Evolutionary conservation across 805 yeast genomes (phyloP), one percentile per base, ranked within the genome.

Genomic region (Wickerhamiella lipophila): DNA sequence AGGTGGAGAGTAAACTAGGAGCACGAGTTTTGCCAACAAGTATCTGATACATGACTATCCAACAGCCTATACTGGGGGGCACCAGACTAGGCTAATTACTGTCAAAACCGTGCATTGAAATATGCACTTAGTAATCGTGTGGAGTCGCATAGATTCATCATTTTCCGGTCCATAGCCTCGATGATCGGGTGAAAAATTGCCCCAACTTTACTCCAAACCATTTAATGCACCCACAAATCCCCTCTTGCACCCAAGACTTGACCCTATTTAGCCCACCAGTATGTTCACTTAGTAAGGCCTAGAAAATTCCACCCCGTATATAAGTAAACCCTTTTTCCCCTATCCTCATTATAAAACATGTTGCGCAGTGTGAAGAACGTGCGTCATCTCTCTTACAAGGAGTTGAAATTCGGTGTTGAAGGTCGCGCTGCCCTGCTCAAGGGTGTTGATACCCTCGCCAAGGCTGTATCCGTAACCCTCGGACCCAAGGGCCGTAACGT

Each of bases 401-500:
- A 89, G 66, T 76, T 89, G 64, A 86, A 83, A 70, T 92, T 92
- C 64, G 96, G 97, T 53, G 95, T 89, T 53, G 96, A 88, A 65
- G 97, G 96, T 58, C 79, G 98, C 68, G 95, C 96, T 45, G 86
- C 97, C 38, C 72, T 89, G 16, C 72, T 92, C 58, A 83, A 77
- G 63, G 98, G 98, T 69, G 97, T 94, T 50, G 92, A 87, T 63
- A 81, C 86, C 47, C 77, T 89, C 58, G 96, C 96, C 46, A 88
- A 85, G 63, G 97, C 98, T 19, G 98, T 89, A 45, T 80, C 95
- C 32, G 94, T 94, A 47, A 92, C 98, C 34, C 73, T 89, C 53
- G 98, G 98, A 47, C 98, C 98, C 60, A 88, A 88, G 68, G 98
- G 98, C 63, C 81, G 98, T 69, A 89, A 87, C 61, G 98, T 87